phyloP scores from a whole-genome alignment of 1,284 basidiomycete genomes.

The Pseudomicrostroma phylloplanum region DNA sequence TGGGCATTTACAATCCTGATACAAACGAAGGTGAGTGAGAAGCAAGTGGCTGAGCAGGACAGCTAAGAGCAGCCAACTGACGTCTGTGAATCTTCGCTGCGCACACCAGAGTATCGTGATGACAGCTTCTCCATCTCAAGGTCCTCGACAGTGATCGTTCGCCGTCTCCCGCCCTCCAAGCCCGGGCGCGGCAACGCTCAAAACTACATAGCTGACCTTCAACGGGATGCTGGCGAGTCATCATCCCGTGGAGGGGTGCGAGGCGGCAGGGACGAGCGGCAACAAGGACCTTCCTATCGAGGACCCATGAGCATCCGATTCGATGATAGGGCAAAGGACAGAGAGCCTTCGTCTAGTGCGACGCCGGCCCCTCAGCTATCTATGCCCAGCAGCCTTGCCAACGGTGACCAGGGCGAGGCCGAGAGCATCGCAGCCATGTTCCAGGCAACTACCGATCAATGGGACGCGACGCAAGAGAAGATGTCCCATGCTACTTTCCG shows the following conservation, averaged over 20 bases:
- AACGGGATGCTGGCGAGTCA: conserved; percentile 8
- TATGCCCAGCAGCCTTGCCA: neutral
- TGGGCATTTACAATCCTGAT: conserved; percentile 62
- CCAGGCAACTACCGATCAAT: conserved; percentile 78
- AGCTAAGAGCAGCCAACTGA: neutral
- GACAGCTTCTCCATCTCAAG: conserved; percentile 85
- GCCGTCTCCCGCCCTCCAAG: conserved; percentile 74
- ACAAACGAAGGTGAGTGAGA: conserved; percentile 32
- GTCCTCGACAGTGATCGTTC: conserved; percentile 86
- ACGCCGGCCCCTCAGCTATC: neutral
- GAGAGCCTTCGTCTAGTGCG: neutral
- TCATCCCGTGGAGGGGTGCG: neutral
- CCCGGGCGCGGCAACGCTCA: conserved; percentile 88
- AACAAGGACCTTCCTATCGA: conserved; percentile 22
- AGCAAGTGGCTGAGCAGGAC: conserved; percentile 4
- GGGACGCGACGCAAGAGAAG: conserved; percentile 93
- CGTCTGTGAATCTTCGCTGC: neutral
- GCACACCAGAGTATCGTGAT: conserved; percentile 75
- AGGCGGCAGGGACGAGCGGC: conserved; percentile 14
- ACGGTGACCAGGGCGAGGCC: conserved; percentile 26
- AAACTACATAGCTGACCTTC: conserved; percentile 67
- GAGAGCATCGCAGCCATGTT: conserved; percentile 81
- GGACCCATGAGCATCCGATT: conserved; percentile 75
- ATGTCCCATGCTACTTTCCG: conserved; percentile 65
- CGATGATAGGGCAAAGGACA: conserved; percentile 68